phyloP scores from a whole-genome alignment of 2,329 filamentous ascomycete genomes.

The Pseudopithomyces maydicus region DNA sequence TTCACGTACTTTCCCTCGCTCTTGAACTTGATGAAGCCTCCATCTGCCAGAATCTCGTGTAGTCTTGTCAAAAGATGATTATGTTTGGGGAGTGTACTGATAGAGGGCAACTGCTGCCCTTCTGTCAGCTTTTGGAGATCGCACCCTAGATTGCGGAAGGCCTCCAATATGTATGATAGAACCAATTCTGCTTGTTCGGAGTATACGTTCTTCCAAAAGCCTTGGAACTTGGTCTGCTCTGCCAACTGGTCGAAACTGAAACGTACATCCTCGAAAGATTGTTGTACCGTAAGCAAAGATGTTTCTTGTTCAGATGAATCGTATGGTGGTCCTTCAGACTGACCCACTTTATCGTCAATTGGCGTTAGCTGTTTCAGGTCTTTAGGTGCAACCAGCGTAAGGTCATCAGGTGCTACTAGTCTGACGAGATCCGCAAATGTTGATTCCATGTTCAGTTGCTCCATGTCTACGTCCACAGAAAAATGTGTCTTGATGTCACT shows the following conservation, averaged over 20 bases:
- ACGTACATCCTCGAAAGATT: not conserved
- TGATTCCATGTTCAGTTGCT: no score
- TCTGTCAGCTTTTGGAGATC: not conserved
- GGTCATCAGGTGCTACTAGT: no score
- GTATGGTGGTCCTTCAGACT: no score
- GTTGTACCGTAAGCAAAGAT: not conserved
- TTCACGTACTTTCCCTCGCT: not conserved
- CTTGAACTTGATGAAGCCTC: not conserved
- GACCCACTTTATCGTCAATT: no score
- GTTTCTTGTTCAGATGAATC: no score
- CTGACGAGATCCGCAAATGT: no score
- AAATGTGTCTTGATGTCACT: no score
- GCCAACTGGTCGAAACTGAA: no score
- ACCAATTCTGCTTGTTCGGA: not conserved
- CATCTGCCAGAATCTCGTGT: not conserved
- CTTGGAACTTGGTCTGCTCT: not conserved
- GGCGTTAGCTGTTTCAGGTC: no score
- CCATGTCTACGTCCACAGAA: no score
- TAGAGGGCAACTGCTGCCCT: not conserved
- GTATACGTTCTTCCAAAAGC: not conserved
- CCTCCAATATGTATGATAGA: conserved; percentile 5
- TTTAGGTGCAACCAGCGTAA: no score
- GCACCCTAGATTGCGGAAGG: conserved; percentile 1
- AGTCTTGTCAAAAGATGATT: not conserved
- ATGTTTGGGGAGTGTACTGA: not conserved